Base-by-base conservation (phyloP, 1,139 yeast species). In the Wickerhamiella pararugosa region DNA sequence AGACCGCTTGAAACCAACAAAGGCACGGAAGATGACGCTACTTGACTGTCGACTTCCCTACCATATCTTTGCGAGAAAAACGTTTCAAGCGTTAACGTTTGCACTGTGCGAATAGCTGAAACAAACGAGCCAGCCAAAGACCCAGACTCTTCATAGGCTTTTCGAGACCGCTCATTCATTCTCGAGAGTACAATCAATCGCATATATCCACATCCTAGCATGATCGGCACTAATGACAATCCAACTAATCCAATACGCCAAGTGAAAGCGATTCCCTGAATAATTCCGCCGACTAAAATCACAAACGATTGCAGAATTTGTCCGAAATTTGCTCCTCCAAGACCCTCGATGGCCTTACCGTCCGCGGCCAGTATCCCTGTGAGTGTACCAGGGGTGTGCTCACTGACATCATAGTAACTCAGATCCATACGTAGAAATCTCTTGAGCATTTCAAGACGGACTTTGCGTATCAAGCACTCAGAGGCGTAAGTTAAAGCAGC, bases 121-220 rank as follows among this genome's bases (percentile, higher is more conserved):
- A 61, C 43, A 63, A 62, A 54, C 65, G 71, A 52, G 66, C 73
- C 53, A 62, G 65, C 43, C 72, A 73, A 54, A 63, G 75, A 7
- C 67, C 76, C 49, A 65, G 61, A 51, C 61, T 67, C 42, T 65
- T 63, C 36, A 72, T 71, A 52, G 2, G 53, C 51, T 27, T 40
- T 45, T 40, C 48, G 46, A 25, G 48, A 47, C 28, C 49, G 45
- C 29, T 53, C 75, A 66, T 15, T 90, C 84, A 26, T 87, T 75
- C 56, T 77, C 75, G 47, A 78, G 73, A 3, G 84, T 79, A 60
- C 79, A 79, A 65, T 80, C 67, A 81, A 79, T 71, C 59, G 59
- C 75, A 80, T 39, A 83, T 82, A 34, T 81, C 80, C 51, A 77
- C 66, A 55, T 74, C 87, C 78, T 35, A 47, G 57, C 9, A 79